phyloP scores from a whole-genome alignment of 441 rosid species.

The Hura crepitans region DNA sequence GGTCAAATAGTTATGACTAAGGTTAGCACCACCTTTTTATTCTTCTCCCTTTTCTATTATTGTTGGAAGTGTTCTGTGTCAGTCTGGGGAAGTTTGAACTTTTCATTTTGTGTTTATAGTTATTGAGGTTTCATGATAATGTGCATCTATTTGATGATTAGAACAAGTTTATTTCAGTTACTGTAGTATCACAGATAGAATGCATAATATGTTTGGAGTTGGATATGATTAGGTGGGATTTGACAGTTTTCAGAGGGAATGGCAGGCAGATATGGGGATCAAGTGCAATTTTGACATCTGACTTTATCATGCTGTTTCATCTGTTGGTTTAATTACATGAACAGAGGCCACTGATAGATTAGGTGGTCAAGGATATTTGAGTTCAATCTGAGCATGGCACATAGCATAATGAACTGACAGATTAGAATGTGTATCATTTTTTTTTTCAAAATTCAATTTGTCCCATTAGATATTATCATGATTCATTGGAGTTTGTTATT shows the following conservation, averaged over 20 bases:
- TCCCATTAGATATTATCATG: background rate
- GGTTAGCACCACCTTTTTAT: background rate
- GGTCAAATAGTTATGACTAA: background rate
- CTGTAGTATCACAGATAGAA: background rate
- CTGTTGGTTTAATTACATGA: background rate
- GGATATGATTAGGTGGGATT: background rate
- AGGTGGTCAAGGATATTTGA: background rate
- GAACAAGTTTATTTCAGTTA: background rate
- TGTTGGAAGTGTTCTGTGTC: background rate
- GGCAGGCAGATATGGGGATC: background rate
- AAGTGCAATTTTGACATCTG: background rate
- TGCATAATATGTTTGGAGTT: background rate
- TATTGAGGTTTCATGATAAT: background rate
- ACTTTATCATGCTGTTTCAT: background rate
- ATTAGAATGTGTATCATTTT: background rate
- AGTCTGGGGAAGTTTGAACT: background rate
- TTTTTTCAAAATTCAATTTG: background rate
- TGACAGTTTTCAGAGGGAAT: background rate
- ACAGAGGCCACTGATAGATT: background rate
- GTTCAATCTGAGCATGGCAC: background rate
- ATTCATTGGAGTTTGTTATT: constrained; percentile 5
- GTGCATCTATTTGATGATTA: background rate
- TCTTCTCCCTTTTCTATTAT: background rate
- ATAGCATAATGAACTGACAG: background rate
- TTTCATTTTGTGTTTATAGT: background rate